Conservation (phyloP, 129 eudicot species). For the Centrapalus pauciflorus region DNA sequence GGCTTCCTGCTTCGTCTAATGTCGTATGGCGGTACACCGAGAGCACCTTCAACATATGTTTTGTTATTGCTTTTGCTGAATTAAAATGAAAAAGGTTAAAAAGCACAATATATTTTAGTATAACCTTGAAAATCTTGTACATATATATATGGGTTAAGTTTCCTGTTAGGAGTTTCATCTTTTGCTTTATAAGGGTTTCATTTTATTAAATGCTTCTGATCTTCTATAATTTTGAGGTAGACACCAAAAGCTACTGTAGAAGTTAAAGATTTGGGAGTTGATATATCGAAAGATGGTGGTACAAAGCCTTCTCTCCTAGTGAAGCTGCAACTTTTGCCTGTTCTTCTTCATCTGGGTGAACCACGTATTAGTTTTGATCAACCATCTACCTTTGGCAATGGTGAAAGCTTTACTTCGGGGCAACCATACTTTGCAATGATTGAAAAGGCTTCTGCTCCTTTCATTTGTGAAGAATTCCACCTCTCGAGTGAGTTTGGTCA, state of each 20-base stretch:
- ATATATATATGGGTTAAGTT: slow-evolving; percentile 11
- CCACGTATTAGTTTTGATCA: slow-evolving; percentile 54
- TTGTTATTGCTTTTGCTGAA: neutral
- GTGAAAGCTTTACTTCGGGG: slow-evolving; percentile 37
- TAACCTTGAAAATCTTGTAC: slow-evolving; percentile 7
- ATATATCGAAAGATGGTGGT: slow-evolving; percentile 79
- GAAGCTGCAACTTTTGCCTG: slow-evolving; percentile 75
- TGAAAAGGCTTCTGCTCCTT: slow-evolving; percentile 61
- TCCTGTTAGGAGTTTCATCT: neutral
- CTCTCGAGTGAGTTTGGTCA: slow-evolving; percentile 88
- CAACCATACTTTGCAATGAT: slow-evolving; percentile 39
- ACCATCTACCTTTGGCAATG: slow-evolving; percentile 35
- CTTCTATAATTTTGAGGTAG: slow-evolving; percentile 42
- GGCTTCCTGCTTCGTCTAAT: no score
- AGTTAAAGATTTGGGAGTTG: slow-evolving; percentile 78
- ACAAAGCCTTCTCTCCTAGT: slow-evolving; percentile 63
- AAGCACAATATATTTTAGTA: neutral
- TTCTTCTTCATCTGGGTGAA: slow-evolving; percentile 57
- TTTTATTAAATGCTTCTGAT: slow-evolving; percentile 16
- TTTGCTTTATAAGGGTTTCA: neutral
- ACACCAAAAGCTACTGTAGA: slow-evolving; percentile 79
- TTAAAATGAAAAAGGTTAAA: neutral
- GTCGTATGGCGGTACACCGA: no score
- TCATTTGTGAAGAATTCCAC: slow-evolving; percentile 82
- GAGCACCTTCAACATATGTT: no score